phyloP scores from a whole-genome alignment of 192 early-diverging fungal genomes.

The Globomyces pollinis-pini region DNA sequence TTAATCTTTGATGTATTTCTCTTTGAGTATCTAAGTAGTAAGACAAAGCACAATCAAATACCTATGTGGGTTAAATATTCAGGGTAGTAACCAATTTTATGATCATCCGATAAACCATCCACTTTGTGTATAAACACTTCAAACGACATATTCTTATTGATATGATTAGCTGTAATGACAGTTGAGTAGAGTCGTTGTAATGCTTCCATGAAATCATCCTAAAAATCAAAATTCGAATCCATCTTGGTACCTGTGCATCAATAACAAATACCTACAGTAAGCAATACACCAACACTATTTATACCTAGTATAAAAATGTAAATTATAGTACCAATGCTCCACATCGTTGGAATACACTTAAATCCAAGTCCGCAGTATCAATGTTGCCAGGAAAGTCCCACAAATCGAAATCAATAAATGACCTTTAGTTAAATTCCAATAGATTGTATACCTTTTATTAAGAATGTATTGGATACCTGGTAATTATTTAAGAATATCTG shows the following conservation, averaged over 20 bases:
- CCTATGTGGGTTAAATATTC: slow-evolving; percentile 11
- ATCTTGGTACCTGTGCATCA: slow-evolving; percentile 91
- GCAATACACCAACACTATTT: too few species aligned
- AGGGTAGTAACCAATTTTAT: too few species aligned
- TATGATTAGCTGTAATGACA: slow-evolving; percentile 63
- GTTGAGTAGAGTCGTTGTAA: slow-evolving; percentile 65
- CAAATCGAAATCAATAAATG: slow-evolving; percentile 77
- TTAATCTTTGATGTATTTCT: slow-evolving; percentile 86
- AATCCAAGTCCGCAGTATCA: slow-evolving; percentile 64
- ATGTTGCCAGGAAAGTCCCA: slow-evolving; percentile 88
- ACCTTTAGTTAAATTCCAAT: slow-evolving; percentile 38
- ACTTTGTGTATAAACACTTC: slow-evolving; percentile 97
- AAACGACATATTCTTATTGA: slow-evolving; percentile 78
- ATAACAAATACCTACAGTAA: slow-evolving; percentile 96
- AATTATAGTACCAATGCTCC: too few species aligned
- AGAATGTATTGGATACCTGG: too few species aligned
- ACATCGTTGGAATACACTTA: slow-evolving; percentile 27
- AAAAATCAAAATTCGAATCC: slow-evolving; percentile 15
- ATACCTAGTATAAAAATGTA: too few species aligned
- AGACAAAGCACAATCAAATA: slow-evolving; percentile 25
- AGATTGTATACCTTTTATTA: too few species aligned
- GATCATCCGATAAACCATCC: slow-evolving; percentile 90
- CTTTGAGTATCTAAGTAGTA: slow-evolving; percentile 92
- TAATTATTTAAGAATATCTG: too few species aligned
- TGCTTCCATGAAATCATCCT: slow-evolving; percentile 79